Evolutionary conservation across 805 yeast genomes (phyloP), one percentile per base, ranked within the genome.

Genomic region (Teunomyces aglyptinius): DNA sequence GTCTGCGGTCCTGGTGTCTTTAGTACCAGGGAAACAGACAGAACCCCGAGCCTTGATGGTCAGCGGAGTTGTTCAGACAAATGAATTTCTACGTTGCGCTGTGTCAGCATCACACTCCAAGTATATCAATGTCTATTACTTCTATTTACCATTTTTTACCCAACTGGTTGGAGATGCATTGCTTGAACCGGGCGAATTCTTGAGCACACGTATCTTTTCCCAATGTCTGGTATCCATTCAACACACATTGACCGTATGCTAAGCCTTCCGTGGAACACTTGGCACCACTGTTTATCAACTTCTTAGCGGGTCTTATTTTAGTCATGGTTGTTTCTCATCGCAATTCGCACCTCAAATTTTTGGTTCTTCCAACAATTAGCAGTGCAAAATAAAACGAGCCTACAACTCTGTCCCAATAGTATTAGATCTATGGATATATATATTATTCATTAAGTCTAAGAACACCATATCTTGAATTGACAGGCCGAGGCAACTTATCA

Each of bases 191-290:
- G 18, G 59, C 49, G 48, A 82, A 82, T 58, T 82, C 84, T 26
- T 65, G 56, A 38, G 64, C 67, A 56, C 86, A 82, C n/a, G 75
- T 70, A 50, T 78, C 80, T 47, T 77, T 74, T 11, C 73, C 57
- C 33, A 82, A 72, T 39, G 75, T 76, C 48, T 76, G 70, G 59
- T 81, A 81, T 42, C 73, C 68, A 36, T 63, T 61, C 36, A 81
- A 60, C 18, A 82, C 68, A 53, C 87, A 82, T 52, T 77, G 71
- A 6, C 85, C 86, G 54, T 82, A 82, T 0, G 69, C 72, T 41
- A 63, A 47, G 2, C 79, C 80, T 51, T 72, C 68, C 10, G 55
- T 51, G 2, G 77, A 61, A 52, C 81, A 76, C 49, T 64, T 61
- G 24, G 67, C 69, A 11, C 72, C 54, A 6, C 76, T 67, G 24